phyloP scores from a whole-genome alignment of 1,139 yeast species.

The Magnusiomyces tetraspermus region DNA sequence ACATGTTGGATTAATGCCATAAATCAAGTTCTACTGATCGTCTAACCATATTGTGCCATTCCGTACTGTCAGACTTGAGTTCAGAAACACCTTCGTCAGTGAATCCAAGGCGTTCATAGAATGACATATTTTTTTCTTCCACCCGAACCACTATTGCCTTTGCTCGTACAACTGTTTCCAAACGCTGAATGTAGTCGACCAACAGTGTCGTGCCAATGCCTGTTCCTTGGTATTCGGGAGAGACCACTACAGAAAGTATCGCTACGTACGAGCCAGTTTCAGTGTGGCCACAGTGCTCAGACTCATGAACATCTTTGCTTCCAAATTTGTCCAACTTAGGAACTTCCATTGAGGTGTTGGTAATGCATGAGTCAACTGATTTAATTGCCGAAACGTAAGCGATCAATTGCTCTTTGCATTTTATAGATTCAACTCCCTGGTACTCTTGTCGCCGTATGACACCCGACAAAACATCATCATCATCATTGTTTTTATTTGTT shows the following conservation, averaged over 20 bases:
- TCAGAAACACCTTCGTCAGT: constrained; percentile 11
- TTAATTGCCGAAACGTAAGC: constrained; percentile 86
- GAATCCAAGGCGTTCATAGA: constrained; percentile 76
- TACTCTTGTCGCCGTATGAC: constrained; percentile 13
- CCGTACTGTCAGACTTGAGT: not conserved
- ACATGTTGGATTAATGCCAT: no score
- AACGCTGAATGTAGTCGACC: constrained; percentile 83
- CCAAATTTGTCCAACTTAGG: constrained; percentile 36
- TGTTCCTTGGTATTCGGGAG: constrained; percentile 70
- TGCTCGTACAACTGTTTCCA: constrained; percentile 81
- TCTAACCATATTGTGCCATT: not conserved
- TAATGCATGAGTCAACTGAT: constrained; percentile 37
- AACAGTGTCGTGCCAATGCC: constrained; percentile 74
- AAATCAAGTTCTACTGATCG: not conserved
- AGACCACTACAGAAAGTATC: constrained; percentile 71
- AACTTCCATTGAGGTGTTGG: constrained; percentile 57
- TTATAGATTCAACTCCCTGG: constrained; percentile 32
- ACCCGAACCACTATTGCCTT: constrained; percentile 67
- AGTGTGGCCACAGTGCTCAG: constrained; percentile 44
- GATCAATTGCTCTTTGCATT: constrained; percentile 53
- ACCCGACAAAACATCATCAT: not conserved
- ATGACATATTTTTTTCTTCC: constrained; percentile 58
- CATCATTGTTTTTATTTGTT: not conserved
- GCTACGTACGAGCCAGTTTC: constrained; percentile 72
- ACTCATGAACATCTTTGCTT: constrained; percentile 20